Evolutionary conservation across 495 filamentous ascomycete species (phyloP).

Genomic region (Penicillium steckii): DNA sequence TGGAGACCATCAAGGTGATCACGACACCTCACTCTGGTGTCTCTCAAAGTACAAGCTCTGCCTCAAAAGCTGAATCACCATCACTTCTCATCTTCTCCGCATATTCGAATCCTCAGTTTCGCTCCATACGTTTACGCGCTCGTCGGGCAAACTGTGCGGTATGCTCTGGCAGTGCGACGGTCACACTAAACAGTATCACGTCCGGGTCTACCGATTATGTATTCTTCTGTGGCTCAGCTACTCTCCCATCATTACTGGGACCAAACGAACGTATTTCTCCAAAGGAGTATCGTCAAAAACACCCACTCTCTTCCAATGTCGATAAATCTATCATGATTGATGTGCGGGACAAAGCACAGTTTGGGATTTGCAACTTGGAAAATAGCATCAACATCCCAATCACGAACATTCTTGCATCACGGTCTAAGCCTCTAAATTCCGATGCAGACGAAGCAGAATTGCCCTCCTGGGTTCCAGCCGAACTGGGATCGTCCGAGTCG

Average conservation of each 20-base stretch:
- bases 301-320: slow-evolving; percentile 11
- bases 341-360: slow-evolving; percentile 80
- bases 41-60: not conserved
- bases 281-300: slow-evolving; percentile 42
- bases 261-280: slow-evolving; percentile 63
- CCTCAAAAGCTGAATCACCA: slow-evolving; percentile 25
- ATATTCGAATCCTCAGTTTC: slow-evolving; percentile 64
- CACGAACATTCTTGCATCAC: slow-evolving; percentile 50
- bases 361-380: slow-evolving; percentile 70
- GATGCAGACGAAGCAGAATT: slow-evolving; percentile 1
- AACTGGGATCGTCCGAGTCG: slow-evolving; percentile 20
- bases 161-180: slow-evolving; percentile 61
- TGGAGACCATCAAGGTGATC: slow-evolving; percentile 85
- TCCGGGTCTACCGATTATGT: slow-evolving; percentile 72
- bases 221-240: slow-evolving; percentile 67
- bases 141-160: slow-evolving; percentile 68
- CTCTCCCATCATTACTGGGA: slow-evolving; percentile 49
- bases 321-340: slow-evolving; percentile 65
- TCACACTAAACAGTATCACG: slow-evolving; percentile 60
- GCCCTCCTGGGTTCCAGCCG: slow-evolving; percentile 46
- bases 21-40: slow-evolving; percentile 25
- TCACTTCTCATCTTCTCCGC: slow-evolving; percentile 73
- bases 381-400: slow-evolving; percentile 80
- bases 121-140: slow-evolving; percentile 67
- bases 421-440: not conserved